Percentiles rank a stretch among this genome's conserved stretches.
Evolutionary conservation across 2,329 filamentous ascomycete species (phyloP).

Genomic region (Pezicula neosporulosa): DNA sequence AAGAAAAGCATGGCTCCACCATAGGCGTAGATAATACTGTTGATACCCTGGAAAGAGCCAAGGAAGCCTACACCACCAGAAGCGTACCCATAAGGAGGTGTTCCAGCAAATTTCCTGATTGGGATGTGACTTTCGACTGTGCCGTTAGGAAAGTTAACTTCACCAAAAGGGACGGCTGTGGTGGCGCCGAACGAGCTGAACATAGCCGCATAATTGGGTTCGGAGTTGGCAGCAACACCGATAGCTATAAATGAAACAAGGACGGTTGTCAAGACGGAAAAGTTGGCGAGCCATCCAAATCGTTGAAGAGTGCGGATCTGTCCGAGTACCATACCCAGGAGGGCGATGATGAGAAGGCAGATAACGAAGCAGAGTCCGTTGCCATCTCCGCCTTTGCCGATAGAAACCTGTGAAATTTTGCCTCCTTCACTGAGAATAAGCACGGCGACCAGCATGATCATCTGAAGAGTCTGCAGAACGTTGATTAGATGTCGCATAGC

Average conservation of each 20-base stretch:
- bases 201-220: conserved; percentile 32
- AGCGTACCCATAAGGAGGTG: conserved; percentile 8
- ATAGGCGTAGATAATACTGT: conserved; percentile 46
- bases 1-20: conserved; percentile 54
- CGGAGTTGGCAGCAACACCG: conserved; percentile 42
- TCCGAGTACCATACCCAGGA: conserved; percentile 47
- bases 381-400: conserved; percentile 16
- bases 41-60: conserved; percentile 17
- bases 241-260: conserved; percentile 39
- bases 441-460: conserved; percentile 47
- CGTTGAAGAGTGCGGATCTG: conserved; percentile 53
- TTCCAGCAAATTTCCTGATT: conserved; percentile 5
- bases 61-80: conserved; percentile 14
- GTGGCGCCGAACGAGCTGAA: conserved; percentile 10
- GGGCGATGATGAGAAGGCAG: conserved; percentile 46
- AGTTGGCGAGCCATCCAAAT: conserved; percentile 52
- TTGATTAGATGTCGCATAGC: conserved; percentile 43
- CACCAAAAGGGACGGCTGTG: conserved; percentile 8
- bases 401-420: conserved; percentile 48
- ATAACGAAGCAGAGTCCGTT: conserved; percentile 45
- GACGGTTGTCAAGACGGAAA: conserved; percentile 52
- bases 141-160: conserved; percentile 14
- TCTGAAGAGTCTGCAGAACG: conserved; percentile 40
- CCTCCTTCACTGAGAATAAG: conserved; percentile 50
- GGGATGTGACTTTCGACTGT: conserved; percentile 9